phyloP scores from a whole-genome alignment of 306 rosid species.

The Parietaria judaica region DNA sequence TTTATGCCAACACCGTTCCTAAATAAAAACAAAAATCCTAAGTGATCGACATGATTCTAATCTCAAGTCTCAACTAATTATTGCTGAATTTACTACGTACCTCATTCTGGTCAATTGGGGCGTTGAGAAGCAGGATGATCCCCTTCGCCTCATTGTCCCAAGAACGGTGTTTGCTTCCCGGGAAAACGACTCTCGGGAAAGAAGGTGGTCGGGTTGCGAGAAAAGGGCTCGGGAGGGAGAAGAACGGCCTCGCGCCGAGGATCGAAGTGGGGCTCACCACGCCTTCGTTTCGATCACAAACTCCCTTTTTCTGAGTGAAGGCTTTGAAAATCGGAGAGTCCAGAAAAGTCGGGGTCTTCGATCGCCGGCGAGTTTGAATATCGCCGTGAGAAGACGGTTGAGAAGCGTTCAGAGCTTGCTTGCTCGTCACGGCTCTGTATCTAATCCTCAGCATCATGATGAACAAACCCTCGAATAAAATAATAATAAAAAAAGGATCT shows the following conservation, averaged over 20 bases:
- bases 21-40: no score
- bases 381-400: conserved; percentile 35
- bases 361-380: conserved; percentile 15
- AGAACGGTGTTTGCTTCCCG: conserved; percentile 29
- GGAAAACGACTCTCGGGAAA: conserved; percentile 20
- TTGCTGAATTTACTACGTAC: conserved; percentile 1
- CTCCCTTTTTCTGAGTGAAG: conserved; percentile 32
- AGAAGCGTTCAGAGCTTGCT: conserved; percentile 48
- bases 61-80: conserved; percentile 14
- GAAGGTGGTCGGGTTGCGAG: conserved; percentile 23
- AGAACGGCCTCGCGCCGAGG: conserved; percentile 45
- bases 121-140: conserved; percentile 64
- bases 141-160: conserved; percentile 36
- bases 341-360: conserved; percentile 40
- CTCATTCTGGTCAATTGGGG: conserved; percentile 19
- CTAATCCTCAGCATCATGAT: conserved; percentile 62
- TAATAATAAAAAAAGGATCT: conserved; percentile 1
- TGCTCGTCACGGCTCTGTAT: conserved; percentile 68
- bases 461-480: no score
- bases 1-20: no score
- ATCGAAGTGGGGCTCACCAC: conserved; percentile 64
- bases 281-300: conserved; percentile 33
- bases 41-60: conserved; percentile 45
- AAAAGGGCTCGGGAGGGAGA: conserved; percentile 37
- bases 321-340: conserved; percentile 57